Base-by-base conservation (phyloP, 371 early-diverging fungal species). In the Vairimorpha necatrix region DNA sequence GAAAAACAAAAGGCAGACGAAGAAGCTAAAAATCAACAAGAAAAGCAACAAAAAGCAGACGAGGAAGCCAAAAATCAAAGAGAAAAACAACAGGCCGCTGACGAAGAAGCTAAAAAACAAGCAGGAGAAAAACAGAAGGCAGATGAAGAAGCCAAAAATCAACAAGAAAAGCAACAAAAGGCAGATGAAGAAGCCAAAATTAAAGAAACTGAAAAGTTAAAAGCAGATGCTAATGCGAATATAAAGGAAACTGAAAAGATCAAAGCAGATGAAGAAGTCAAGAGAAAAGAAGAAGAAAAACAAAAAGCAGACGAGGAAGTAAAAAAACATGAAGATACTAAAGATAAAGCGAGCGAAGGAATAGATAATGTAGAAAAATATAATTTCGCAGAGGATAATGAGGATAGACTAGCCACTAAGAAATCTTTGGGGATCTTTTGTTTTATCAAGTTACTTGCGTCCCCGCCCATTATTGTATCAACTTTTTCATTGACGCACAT, bases 401-500 rank as follows among this genome's bases (percentile, higher is more conserved):
- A n/a, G n/a, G n/a, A n/a, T n/a, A n/a, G n/a, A n/a, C n/a, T n/a
- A n/a, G n/a, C n/a, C n/a, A n/a, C n/a, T n/a, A n/a, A n/a, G n/a
- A 60, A 60, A 30, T 18, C 11, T 26, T 26, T 26, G 4, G 24
- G 24, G 2, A 26, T 60, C 2, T 13, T 3, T 7, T 18, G 60
- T 32, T 2, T 60, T 14, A n/a, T 30, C 2, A 32, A 34, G 7
- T 1, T 63, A 14, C n/a, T 63, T 38, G 33, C 63, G 14, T 63
- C 38, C 22, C 33, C 63, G 34, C 63, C 63, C 20, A 63, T 63
- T 18, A 63, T 63, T 4, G 63, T 63, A 1, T 63, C 63, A 14
- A 13, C 22, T 36, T 36, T 63, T 22, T 63, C 63, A 14, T 38
- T 63, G 11, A 18, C 63, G 16, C 63, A 63, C 39, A 36, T 63